Base-by-base conservation (phyloP, 1,284 basidiomycete genomes). In the Amylostereum chailletii region DNA sequence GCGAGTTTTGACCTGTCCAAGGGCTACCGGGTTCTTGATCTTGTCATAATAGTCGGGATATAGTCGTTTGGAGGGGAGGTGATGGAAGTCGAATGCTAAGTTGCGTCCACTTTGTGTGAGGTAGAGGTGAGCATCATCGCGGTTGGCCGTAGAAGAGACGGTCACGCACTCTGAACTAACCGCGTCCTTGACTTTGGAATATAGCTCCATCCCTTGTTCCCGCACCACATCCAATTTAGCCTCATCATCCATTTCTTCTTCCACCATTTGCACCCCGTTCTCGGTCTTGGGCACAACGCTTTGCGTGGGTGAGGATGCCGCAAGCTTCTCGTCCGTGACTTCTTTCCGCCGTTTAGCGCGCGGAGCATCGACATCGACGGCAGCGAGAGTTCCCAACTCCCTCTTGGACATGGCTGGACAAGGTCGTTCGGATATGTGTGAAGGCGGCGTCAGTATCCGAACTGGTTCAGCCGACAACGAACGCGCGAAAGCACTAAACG, bases 41-140 rank as follows among this genome's bases (percentile, higher is more conserved):
- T 81, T 71, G 43, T 81, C 72, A 64, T 93, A 96, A 69, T 97
- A 97, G 71, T 95, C 93, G n/a, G 92, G 83, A 65, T 94, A 93
- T 53, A 77, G 72, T 50, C 79, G 76, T 63, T 83, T 84, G 49
- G 83, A 78, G 5, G 92, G 92, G 55, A 90, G 77, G 51, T 77
- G 76, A 60, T 88, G 66, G 66, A 96, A 97, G 58, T 84, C 81
- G 49, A 72, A 63, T 11, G 86, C 77, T 47, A 93, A 73, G 45
- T 72, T 67, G 51, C 83, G 76, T 51, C 83, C 86, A 53, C 84
- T 87, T 19, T 19, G 19, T 19, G 19, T 19, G 19, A 19, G 19
- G 19, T 19, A 19, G 19, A 19, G 19, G 58, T 59, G 52, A 56
- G 49, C 46, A 46, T 48, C 49, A 46, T 58, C 45, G 50, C 47